Conservation (phyloP, 306 rosid species). For the Citrullus amarus region DNA sequence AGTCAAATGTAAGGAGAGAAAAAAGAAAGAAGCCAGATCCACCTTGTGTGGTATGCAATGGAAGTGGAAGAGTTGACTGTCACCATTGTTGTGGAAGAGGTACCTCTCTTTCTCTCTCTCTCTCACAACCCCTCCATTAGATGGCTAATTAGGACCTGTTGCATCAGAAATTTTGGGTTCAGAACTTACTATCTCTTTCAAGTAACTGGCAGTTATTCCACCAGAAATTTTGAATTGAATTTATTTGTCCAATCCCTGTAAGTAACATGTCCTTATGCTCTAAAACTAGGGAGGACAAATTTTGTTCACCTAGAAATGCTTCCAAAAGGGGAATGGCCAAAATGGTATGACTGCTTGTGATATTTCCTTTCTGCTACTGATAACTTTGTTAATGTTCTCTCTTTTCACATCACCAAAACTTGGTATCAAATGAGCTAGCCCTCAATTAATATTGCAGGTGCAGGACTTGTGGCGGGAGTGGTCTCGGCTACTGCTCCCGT, state of each 20-base stretch:
- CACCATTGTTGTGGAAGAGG: slow-evolving; percentile 53
- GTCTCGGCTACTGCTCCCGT: slow-evolving; percentile 68
- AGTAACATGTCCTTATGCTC: neutral
- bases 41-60: slow-evolving; percentile 59
- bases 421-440: neutral
- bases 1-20: slow-evolving; percentile 67
- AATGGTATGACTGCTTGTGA: slow-evolving; percentile 31
- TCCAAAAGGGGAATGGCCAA: slow-evolving; percentile 93
- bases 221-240: neutral
- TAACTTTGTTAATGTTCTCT: neutral
- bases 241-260: neutral
- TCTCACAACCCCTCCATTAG: neutral
- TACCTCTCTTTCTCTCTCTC: slow-evolving; percentile 11
- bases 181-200: too few species aligned
- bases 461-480: slow-evolving; percentile 74
- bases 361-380: neutral
- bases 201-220: neutral
- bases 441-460: slow-evolving; percentile 35
- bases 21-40: slow-evolving; percentile 58
- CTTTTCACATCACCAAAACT: neutral
- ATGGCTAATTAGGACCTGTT: neutral
- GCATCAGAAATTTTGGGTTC: neutral
- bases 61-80: slow-evolving; percentile 72
- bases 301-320: slow-evolving; percentile 51
- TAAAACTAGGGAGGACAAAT: slow-evolving; percentile 59